A percentile compares a stretch with the other conserved stretches of the same genome.
Conservation (phyloP, 306 rosid species). For the Medicago ruthenica region DNA sequence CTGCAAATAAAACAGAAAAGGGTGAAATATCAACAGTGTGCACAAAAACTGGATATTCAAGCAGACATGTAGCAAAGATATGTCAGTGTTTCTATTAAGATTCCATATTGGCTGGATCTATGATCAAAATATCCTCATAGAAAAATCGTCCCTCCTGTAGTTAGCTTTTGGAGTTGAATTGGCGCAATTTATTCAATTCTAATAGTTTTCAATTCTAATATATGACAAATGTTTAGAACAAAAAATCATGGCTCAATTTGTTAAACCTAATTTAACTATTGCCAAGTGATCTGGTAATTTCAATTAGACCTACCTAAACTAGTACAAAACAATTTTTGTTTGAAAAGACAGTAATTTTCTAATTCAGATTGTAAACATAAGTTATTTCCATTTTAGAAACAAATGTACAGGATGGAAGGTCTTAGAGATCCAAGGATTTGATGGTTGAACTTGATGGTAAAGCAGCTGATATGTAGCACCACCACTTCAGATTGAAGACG, state of each 20-base stretch:
- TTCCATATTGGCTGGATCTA: neutral
- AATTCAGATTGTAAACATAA: conserved; percentile 11
- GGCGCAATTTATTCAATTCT: conserved; percentile 13
- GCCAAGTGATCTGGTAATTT: neutral
- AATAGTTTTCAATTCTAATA: conserved; percentile 11
- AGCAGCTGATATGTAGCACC: neutral
- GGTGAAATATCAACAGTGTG: conserved; percentile 30
- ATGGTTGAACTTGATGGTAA: conserved; percentile 5
- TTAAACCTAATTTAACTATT: conserved; percentile 14
- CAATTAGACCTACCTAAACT: conserved; percentile 21
- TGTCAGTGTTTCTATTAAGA: neutral
- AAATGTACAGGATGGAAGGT: conserved; percentile 26
- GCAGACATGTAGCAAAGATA: conserved; percentile 15
- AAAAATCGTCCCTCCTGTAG: neutral
- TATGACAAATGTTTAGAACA: conserved; percentile 31
- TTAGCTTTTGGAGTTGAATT: conserved; percentile 5
- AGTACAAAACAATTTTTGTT: neutral
- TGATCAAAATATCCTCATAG: neutral
- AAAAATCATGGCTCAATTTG: conserved; percentile 22
- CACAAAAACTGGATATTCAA: conserved; percentile 24
- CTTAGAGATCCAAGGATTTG: conserved; percentile 19
- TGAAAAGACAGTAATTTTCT: conserved; percentile 7
- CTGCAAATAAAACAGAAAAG: conserved; percentile 55
- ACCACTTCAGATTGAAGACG: no score
- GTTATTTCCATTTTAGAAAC: conserved; percentile 27